Percentiles rank a stretch among this genome's conserved stretches.
Conservation (phyloP, 352 stramenopile species). For the Globisporangium cylindrosporum region DNA sequence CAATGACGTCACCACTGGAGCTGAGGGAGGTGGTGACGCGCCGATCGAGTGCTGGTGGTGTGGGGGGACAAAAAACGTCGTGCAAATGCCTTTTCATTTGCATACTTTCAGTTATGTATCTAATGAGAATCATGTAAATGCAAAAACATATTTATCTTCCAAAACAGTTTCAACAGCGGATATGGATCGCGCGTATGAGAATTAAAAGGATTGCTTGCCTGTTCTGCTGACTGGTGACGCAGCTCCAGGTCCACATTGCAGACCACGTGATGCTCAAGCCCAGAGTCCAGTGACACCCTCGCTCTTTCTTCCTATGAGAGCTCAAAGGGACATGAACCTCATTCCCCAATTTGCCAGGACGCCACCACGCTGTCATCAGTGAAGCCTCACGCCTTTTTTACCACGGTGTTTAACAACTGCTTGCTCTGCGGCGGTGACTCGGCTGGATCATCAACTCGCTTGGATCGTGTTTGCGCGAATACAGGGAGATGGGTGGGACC, state of each 20-base stretch:
- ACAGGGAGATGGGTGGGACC: neutral
- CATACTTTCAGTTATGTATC: neutral
- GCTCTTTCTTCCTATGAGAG: neutral
- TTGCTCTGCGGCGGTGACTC: neutral
- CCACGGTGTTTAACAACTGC: neutral
- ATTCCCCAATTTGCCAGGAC: neutral
- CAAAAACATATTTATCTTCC: neutral
- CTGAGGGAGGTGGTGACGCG: neutral
- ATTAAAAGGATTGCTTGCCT: neutral
- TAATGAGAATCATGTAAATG: neutral
- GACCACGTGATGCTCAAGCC: neutral
- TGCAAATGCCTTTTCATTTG: neutral
- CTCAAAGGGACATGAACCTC: neutral
- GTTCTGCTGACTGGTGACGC: neutral
- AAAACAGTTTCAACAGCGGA: neutral
- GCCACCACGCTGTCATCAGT: neutral
- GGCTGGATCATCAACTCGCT: neutral
- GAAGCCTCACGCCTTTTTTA: neutral
- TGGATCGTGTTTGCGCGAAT: neutral
- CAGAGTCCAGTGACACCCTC: neutral
- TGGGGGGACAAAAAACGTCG: neutral
- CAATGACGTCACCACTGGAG: conserved; percentile 23
- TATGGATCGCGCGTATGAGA: neutral
- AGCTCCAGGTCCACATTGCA: neutral
- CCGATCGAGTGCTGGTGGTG: neutral